Base-by-base conservation (phyloP, 2,329 filamentous ascomycete species). In the Uncinocarpus reesii region DNA sequence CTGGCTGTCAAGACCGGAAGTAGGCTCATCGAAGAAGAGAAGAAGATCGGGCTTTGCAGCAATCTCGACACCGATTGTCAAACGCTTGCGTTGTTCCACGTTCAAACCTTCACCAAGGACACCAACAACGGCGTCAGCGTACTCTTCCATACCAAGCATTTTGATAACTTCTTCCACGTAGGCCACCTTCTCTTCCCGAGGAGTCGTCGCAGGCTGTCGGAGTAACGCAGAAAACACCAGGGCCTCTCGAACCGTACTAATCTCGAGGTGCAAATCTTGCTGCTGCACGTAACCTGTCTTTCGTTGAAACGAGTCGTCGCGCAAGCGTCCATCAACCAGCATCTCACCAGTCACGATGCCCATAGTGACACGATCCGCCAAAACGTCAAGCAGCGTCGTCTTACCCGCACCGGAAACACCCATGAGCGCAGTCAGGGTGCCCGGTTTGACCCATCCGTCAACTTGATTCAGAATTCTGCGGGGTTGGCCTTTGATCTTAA, bases 31-130 rank as follows among this genome's bases (percentile, higher is more conserved):
- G 32, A 95, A 79, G 71, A 95, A 95, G 40, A 95, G 79, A 52
- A 95, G 75, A 45, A 95, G 74, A 34, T 86, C 81, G 4, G 90
- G 90, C 70, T 92, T 95, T 5, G 90, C 90, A 35, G 87, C 89
- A 20, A 96, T 76, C 64, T 96, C 90, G 15, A 96, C 89, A 66
- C 88, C 90, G 54, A 96, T 95, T 0, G 89, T 95, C 5, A 95
- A 75, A 59, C 87, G 84, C 62, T 82, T 82, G 15, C 79, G 72
- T 62, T 82, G 79, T 61, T 81, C 79, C 18, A 78, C 74, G 50
- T 78, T 78, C 36, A 78, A 68, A 69, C 75, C 65, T 72, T 93
- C 86, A 53, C 89, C 89, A 7, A 86, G 86, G 20, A 93, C 83
- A 74, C 89, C 89, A 44, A 95, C 86, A 40, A 95, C 75, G 13